Evolutionary conservation across 805 yeast genomes (phyloP), one percentile per base, ranked within the genome.

Genomic region (Kodamaea sagamina): DNA sequence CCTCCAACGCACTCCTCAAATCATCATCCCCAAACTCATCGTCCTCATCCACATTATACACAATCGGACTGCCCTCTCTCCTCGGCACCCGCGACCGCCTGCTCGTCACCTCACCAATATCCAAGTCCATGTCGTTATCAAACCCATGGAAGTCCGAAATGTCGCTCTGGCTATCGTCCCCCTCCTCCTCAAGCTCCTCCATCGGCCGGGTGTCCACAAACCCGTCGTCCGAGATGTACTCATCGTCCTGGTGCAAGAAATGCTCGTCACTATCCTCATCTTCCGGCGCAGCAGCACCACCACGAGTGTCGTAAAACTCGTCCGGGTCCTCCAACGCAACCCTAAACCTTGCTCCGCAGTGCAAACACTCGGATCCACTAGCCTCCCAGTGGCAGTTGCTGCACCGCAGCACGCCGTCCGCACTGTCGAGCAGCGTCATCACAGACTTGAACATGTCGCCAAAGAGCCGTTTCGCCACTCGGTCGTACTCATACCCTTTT

Each of bases 321-420:
- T 63, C 70, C 6, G 67, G 64, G 31, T 69, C 73, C 37, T 61
- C 59, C 17, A 64, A 63, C 1, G 69, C 59, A 6, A 55, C 49
- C 17, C 71, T 54, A 47, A 84, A 73, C 24, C 79, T 58, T 44
- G 78, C 64, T 4, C 84, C 84, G 60, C 93, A 86, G 53, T 85
- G 84, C 4, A 78, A 71, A 54, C 93, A 86, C n/a, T 62, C 68
- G 3, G 73, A 63, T 0, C 86, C 89, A 47, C 78, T 78, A 1
- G 84, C 80, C 53, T 86, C 92, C 92, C 92, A 86, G 54, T 82
- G 89, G 58, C 93, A 86, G 44, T 78, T 75, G 6, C 85, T 78
- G 55, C 93, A 86, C 42, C 92, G 63, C 0, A 85, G 78, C 7
- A 85, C 86, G 2, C 89, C 89, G 53, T 86, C 92, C 21, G 78